Evolutionary conservation across 352 stramenopile genomes (phyloP).

Genomic region (Phytopythium litorale): DNA sequence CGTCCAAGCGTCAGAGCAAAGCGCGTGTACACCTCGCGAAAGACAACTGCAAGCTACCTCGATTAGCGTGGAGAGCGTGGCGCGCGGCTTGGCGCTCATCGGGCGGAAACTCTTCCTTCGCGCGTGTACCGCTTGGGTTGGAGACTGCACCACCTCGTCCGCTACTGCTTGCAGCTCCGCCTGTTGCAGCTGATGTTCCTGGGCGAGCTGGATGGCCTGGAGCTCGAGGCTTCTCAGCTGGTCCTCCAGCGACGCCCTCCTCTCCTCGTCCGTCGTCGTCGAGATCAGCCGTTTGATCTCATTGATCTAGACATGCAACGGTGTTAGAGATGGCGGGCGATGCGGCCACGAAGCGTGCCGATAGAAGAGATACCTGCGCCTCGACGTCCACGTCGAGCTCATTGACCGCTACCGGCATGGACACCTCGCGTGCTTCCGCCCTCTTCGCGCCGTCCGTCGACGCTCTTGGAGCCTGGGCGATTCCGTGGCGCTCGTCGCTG

Average conservation of each 20-base stretch:
- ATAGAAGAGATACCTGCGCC: slow-evolving; percentile 35
- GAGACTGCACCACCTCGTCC: neutral
- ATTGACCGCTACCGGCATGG: slow-evolving; percentile 59
- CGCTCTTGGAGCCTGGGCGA: neutral
- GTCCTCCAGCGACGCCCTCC: slow-evolving; percentile 54
- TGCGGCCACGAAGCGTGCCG: neutral
- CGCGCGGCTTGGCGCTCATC: slow-evolving; percentile 57
- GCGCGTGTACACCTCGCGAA: neutral
- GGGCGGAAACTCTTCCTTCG: slow-evolving; percentile 72
- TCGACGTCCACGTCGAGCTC: slow-evolving; percentile 69
- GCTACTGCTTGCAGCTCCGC: slow-evolving; percentile 2
- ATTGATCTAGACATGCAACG: slow-evolving; percentile 38
- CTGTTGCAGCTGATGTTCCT: slow-evolving; percentile 17
- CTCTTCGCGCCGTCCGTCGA: neutral
- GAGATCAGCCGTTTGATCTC: slow-evolving; percentile 79
- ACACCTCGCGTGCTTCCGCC: neutral
- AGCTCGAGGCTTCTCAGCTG: slow-evolving; percentile 65
- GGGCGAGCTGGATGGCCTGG: slow-evolving; percentile 41
- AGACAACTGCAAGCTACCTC: slow-evolving; percentile 22
- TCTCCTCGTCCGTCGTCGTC: slow-evolving; percentile 57
- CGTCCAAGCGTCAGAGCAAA: neutral
- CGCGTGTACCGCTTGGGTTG: slow-evolving; percentile 1
- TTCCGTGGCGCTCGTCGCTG: neutral
- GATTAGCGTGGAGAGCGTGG: slow-evolving; percentile 43
- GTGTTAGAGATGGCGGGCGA: neutral